These are phyloP conservation scores for Picea glauca DNA, from an alignment of 75 land plant genomes.

Conservation along the genomic window DNA sequence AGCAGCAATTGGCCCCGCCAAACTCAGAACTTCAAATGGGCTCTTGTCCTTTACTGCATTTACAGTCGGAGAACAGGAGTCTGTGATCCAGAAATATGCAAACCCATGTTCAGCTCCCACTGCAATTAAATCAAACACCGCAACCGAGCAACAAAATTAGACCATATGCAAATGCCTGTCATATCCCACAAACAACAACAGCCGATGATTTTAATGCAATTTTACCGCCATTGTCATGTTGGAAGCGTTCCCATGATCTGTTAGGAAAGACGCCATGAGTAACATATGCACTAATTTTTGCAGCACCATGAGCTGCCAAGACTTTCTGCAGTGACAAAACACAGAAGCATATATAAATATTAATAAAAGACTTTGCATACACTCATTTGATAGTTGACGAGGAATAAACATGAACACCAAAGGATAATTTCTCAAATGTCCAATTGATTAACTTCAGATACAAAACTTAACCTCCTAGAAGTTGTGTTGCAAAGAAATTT, in stretches of 20 bases:
- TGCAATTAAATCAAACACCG: slow-evolving; percentile 12
- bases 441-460: neutral
- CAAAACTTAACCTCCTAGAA: neutral
- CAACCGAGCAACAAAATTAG: neutral
- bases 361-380: neutral
- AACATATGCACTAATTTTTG: slow-evolving; percentile 86
- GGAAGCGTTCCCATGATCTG: slow-evolving; percentile 67
- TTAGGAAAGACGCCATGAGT: slow-evolving; percentile 89
- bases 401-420: neutral
- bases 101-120: slow-evolving; percentile 45
- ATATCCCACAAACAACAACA: neutral
- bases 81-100: slow-evolving; percentile 88
- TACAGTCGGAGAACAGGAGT: slow-evolving; percentile 85
- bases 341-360: neutral
- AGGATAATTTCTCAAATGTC: neutral
- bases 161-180: neutral
- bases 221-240: slow-evolving; percentile 37
- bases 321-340: slow-evolving; percentile 57
- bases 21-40: slow-evolving; percentile 92
- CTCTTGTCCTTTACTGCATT: slow-evolving; percentile 66
- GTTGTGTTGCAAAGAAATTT: neutral
- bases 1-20: slow-evolving; percentile 91
- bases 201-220: neutral
- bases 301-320: slow-evolving; percentile 78
- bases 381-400: neutral